Base-by-base conservation (phyloP, 768 basidiomycete species). In the Hemileccinum rubropunctum region DNA sequence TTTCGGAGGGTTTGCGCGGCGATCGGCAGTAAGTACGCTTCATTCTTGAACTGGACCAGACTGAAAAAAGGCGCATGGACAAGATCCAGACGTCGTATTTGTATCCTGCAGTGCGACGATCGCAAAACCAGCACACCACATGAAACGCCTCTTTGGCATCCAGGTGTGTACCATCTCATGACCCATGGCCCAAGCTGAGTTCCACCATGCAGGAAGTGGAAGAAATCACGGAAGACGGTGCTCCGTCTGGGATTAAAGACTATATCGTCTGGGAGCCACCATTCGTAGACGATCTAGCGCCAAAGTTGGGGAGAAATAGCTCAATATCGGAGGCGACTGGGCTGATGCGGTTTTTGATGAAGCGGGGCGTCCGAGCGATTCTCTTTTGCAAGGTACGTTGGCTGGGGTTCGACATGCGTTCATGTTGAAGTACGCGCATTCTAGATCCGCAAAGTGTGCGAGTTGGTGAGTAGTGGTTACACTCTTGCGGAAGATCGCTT, bases 61-160 rank as follows among this genome's bases (percentile, higher is more conserved):
- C 46, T 50, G 15, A 50, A 36, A 18, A 39, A 33, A 39, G 34
- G 15, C 10, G 32, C 12, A 26, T n/a, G 27, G 14, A 14, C 48
- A 64, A 68, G 89, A 91, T 59, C 66, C 68, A 42, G 71, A 69
- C 0, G 61, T 77, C 3, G 77, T 72, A 15, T 92, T 90, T 60
- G 80, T 95, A 6, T 92, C 91, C 12, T 95, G 92, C 61, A 92
- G 88, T 53, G 92, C 92, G 32, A 95, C 92, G 0, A 85, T 95
- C 38, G 73, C 83, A 6, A 86, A 90, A 52, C 90, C 92, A 6
- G 67, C 70, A 33, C 68, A 77, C 47, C 88, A 93, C 57, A 93
- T 95, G 90, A 73, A 72, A 51, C 78, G 75, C 32, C 77, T 95
- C 38, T 88, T 91, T 58, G 86, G 86, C 18, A 68, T 93, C 5